Percentiles rank a stretch among this genome's conserved stretches.
Conservation (phyloP, 2,329 filamentous ascomycete genomes). For the Chaetomiaceae sp. region DNA sequence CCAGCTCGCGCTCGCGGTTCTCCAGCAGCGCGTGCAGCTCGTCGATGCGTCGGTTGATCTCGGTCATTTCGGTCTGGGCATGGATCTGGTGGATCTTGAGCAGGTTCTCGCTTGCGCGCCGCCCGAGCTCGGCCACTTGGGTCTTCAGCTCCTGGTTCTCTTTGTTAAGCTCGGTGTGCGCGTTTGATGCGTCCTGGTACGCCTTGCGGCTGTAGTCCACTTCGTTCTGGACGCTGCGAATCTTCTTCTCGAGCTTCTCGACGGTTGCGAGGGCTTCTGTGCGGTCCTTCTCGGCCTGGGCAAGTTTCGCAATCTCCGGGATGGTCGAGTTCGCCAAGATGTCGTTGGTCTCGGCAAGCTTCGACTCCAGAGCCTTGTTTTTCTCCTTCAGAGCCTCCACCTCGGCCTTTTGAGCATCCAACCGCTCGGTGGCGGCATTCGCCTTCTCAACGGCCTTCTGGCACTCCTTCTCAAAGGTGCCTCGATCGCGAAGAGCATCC, state of each 20-base stretch:
- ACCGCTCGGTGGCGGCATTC: slow-evolving; percentile 32
- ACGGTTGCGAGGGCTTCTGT: slow-evolving; percentile 37
- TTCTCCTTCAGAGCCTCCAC: slow-evolving; percentile 37
- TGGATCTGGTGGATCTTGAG: slow-evolving; percentile 45
- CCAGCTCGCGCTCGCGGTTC: slow-evolving; percentile 51
- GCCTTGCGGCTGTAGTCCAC: slow-evolving; percentile 52
- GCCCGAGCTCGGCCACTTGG: slow-evolving; percentile 44
- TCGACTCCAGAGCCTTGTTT: slow-evolving; percentile 33
- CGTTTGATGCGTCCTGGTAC: slow-evolving; percentile 55
- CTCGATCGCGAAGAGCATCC: slow-evolving; percentile 48
- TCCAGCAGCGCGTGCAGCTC: slow-evolving; percentile 39
- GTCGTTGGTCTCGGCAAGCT: slow-evolving; percentile 33
- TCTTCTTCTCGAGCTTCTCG: slow-evolving; percentile 37
- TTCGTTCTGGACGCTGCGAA: slow-evolving; percentile 38
- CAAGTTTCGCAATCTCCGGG: slow-evolving; percentile 37
- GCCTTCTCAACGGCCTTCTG: slow-evolving; percentile 35
- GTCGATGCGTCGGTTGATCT: slow-evolving; percentile 36
- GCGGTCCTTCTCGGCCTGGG: slow-evolving; percentile 38
- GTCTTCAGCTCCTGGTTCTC: slow-evolving; percentile 30
- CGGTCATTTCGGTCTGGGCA: slow-evolving; percentile 31
- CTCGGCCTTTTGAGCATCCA: slow-evolving; percentile 36
- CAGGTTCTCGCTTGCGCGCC: slow-evolving; percentile 42
- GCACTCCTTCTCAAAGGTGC: slow-evolving; percentile 43
- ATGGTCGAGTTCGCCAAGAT: slow-evolving; percentile 34
- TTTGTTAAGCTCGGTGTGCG: slow-evolving; percentile 34